Percentiles rank a stretch among this genome's conserved stretches.
These are phyloP conservation scores for Chaetomium fimeti DNA, from an alignment of 495 filamentous ascomycete species.

Conservation along the genomic window DNA sequence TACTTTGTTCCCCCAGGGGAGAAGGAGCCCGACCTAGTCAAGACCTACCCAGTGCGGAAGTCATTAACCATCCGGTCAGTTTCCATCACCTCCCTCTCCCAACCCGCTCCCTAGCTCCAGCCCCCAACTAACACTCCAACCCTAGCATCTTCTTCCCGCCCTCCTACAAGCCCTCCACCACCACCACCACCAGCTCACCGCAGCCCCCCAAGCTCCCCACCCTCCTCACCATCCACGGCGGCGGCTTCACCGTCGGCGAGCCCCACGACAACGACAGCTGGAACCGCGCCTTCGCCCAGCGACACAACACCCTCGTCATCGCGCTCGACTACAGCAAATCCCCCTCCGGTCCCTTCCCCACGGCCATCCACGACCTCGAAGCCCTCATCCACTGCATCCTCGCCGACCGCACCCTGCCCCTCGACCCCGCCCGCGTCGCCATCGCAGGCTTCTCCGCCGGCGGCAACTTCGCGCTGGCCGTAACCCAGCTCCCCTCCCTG, in stretches of 20 bases:
- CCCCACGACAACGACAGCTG: slow-evolving; percentile 40
- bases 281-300: slow-evolving; percentile 38
- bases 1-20: slow-evolving; percentile 5
- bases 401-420: slow-evolving; percentile 33
- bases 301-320: slow-evolving; percentile 37
- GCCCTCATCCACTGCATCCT: slow-evolving; percentile 33
- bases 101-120: too few species aligned
- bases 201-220: slow-evolving; percentile 35
- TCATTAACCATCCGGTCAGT: slow-evolving; percentile 24
- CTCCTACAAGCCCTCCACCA: slow-evolving; percentile 23
- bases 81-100: background rate
- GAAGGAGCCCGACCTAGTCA: slow-evolving; percentile 25
- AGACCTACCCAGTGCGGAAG: slow-evolving; percentile 23
- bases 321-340: slow-evolving; percentile 43
- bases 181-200: background rate
- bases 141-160: slow-evolving; percentile 39
- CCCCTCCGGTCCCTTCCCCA: slow-evolving; percentile 36
- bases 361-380: slow-evolving; percentile 35
- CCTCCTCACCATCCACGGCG: slow-evolving; percentile 43
- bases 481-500: slow-evolving; percentile 33
- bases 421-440: slow-evolving; percentile 39
- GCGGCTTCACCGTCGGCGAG: slow-evolving; percentile 41
- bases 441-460: slow-evolving; percentile 41
- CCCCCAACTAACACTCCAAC: background rate
- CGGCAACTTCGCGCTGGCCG: slow-evolving; percentile 38